phyloP scores from a whole-genome alignment of 2,329 filamentous ascomycete species.

The Lasiodiplodia gonubiensis region DNA sequence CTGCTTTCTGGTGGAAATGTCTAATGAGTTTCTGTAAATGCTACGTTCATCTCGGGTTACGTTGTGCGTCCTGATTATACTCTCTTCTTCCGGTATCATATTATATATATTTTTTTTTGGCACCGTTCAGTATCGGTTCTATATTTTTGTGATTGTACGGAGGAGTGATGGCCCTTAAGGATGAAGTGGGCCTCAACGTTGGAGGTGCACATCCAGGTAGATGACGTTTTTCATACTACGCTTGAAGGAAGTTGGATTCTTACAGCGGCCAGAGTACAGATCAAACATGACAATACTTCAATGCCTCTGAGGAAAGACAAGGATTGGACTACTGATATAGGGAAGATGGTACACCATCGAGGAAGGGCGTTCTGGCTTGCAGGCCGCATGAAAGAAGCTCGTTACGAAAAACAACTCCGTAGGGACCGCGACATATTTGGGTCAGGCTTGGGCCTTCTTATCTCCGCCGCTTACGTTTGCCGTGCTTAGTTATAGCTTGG shows the following conservation, averaged over 20 bases:
- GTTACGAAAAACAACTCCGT: neutral
- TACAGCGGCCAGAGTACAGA: no score
- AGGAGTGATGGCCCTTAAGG: no score
- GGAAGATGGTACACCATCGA: neutral
- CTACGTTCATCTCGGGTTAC: neutral
- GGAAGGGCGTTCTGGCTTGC: neutral
- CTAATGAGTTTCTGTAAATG: conserved; percentile 17
- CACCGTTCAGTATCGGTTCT: neutral
- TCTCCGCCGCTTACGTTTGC: neutral
- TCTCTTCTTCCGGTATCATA: neutral
- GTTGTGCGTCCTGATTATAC: neutral
- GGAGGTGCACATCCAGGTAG: no score
- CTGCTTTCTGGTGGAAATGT: conserved; percentile 16
- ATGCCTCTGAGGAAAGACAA: neutral
- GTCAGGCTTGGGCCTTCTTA: neutral
- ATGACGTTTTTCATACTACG: no score
- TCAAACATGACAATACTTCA: neutral
- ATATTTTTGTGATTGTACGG: neutral
- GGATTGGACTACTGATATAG: no score
- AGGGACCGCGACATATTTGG: neutral
- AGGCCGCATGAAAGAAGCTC: neutral
- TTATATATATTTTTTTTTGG: neutral
- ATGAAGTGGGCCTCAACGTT: no score
- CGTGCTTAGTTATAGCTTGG: neutral
- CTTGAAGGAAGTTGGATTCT: no score